phyloP scores from a whole-genome alignment of 495 filamentous ascomycete genomes.

The Xylaria bambusicola region DNA sequence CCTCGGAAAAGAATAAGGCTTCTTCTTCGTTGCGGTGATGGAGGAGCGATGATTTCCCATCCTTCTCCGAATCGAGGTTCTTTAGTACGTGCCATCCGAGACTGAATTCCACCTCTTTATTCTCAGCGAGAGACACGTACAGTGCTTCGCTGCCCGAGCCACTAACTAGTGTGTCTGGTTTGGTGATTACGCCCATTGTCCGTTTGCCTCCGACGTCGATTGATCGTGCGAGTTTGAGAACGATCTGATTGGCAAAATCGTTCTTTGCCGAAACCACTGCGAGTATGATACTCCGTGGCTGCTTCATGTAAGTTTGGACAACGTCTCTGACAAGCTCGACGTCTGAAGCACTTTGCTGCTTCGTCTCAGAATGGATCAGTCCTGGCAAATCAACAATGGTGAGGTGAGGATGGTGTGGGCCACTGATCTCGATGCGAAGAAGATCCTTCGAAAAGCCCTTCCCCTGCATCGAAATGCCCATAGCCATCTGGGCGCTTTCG shows the following conservation, averaged over 20 bases:
- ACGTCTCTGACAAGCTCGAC: constrained; percentile 47
- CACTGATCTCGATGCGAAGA: constrained; percentile 53
- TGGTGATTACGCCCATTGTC: constrained; percentile 54
- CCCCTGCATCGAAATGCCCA: constrained; percentile 43
- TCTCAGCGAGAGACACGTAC: constrained; percentile 46
- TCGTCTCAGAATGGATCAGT: constrained; percentile 49
- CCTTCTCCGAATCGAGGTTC: constrained; percentile 49
- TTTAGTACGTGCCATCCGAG: constrained; percentile 56
- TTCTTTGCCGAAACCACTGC: constrained; percentile 56
- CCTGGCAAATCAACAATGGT: constrained; percentile 59
- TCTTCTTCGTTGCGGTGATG: constrained; percentile 32
- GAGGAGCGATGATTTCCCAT: constrained; percentile 27
- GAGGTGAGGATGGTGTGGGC: constrained; percentile 52
- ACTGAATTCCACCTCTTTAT: constrained; percentile 48
- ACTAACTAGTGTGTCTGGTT: constrained; percentile 47
- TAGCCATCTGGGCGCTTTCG: constrained; percentile 45
- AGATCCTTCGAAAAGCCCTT: constrained; percentile 51
- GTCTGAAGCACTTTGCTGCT: constrained; percentile 43
- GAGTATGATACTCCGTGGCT: constrained; percentile 52
- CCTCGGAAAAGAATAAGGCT: constrained; percentile 38
- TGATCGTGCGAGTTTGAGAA: constrained; percentile 43
- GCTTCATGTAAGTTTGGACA: constrained; percentile 48
- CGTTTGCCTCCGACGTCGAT: constrained; percentile 43
- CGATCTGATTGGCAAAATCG: constrained; percentile 53
- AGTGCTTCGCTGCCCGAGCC: constrained; percentile 41